Evolutionary conservation across 2,329 filamentous ascomycete genomes (phyloP).

Genomic region (Leptographium wingfieldii): DNA sequence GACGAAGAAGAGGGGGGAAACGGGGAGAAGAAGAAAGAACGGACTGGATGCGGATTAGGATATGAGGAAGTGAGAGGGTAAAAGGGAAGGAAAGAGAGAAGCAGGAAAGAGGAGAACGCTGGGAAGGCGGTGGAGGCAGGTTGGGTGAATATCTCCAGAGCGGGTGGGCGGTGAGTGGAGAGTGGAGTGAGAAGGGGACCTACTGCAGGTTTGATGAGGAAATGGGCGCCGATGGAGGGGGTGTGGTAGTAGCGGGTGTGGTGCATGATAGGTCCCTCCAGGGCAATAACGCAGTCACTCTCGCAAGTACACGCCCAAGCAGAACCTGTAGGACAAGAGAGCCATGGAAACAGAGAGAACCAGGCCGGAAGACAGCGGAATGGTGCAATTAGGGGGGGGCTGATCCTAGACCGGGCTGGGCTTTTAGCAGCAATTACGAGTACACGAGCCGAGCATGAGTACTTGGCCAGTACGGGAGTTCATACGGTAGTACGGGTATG

Average conservation of each 20-base stretch:
- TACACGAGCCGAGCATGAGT: conserved; percentile 1
- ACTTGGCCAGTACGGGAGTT: background rate
- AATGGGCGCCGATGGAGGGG: background rate
- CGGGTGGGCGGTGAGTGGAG: conserved; percentile 6
- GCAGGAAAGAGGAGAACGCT: conserved; percentile 15
- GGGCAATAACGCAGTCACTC: background rate
- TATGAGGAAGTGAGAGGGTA: conserved; percentile 9
- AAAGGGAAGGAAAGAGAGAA: conserved; percentile 18
- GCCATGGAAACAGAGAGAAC: conserved; percentile 8
- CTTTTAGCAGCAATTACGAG: background rate
- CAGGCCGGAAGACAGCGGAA: conserved; percentile 2
- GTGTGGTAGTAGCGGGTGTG: background rate
- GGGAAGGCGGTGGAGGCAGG: conserved; percentile 2
- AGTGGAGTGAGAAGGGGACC: background rate
- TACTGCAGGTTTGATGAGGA: conserved; percentile 6
- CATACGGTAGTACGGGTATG: background rate
- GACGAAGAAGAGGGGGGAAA: conserved; percentile 14
- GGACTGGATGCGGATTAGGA: background rate
- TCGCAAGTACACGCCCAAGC: background rate
- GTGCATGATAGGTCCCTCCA: background rate
- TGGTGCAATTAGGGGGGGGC: background rate
- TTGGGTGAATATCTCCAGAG: background rate
- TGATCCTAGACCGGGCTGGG: background rate
- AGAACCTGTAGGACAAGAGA: background rate
- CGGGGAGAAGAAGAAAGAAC: conserved; percentile 10